phyloP scores from a whole-genome alignment of 306 rosid genomes.

The Dalbergia oliveri region DNA sequence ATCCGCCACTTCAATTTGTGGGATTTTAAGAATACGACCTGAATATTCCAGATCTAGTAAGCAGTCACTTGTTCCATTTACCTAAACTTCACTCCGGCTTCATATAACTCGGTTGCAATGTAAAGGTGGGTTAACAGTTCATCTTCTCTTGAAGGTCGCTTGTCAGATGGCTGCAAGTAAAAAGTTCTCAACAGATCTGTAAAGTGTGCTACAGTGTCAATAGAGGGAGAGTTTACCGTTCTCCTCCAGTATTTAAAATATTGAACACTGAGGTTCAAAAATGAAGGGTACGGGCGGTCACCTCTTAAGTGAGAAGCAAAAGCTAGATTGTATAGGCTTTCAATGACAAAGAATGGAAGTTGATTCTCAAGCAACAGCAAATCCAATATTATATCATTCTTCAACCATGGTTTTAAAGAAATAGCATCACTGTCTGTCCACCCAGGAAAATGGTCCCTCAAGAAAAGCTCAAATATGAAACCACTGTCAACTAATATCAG shows the following conservation, averaged over 20 bases:
- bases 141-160: neutral
- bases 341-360: neutral
- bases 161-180: neutral
- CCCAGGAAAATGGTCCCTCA: neutral
- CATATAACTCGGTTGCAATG: neutral
- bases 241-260: too few relatives aligned
- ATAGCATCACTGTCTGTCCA: neutral
- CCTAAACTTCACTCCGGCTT: constrained; percentile 26
- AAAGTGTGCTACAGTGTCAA: neutral
- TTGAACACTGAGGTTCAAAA: neutral
- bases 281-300: neutral
- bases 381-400: neutral
- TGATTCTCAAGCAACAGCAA: neutral
- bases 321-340: neutral
- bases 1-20: accelerated
- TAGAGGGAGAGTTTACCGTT: accelerated
- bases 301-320: neutral
- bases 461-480: constrained; percentile 21
- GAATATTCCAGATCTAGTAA: neutral
- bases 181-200: neutral
- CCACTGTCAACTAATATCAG: constrained; percentile 2
- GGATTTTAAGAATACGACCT: neutral
- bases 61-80: neutral
- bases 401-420: neutral
- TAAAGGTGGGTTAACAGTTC: neutral